Base-by-base conservation (phyloP, 2,329 filamentous ascomycete genomes). In the Aspergillus aculeatus region DNA sequence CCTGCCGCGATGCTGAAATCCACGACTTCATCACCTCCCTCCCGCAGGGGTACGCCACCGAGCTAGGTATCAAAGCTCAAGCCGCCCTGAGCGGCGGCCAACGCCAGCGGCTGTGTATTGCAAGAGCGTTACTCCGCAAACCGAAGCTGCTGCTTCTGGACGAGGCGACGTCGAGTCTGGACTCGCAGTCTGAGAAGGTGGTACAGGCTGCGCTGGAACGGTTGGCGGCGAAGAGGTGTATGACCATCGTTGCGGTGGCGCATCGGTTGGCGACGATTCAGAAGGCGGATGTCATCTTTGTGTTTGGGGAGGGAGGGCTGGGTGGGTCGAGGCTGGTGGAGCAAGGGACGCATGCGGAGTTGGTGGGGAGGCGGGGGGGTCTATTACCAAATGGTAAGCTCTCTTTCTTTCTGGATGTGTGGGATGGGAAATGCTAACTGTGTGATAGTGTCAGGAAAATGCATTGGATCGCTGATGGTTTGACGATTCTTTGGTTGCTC, bases 251-350 rank as follows among this genome's bases (percentile, higher is more conserved):
- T 3, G 89, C 89, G 2, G 89, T 95, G 9, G 91, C 91, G 1
- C 91, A 94, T 72, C 81, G 90, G 16, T 79, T 94, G 54, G 88
- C 88, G 0, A 94, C 89, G 16, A 86, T 93, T 21, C 89, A 90
- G 73, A 89, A 92, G 65, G 89, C 90, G 1, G 88, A 94, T 71
- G 79, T 87, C 21, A 93, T 93, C 41, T 91, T 90, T 66, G 89
- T 94, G 0, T 84, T 95, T 53, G 89, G 89, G 12, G 82, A 87
- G 60, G 86, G 88, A 1, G 65, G 64, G 12, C 48, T 53, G 6
- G 68, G 64, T 1, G 71, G 71, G 5, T 71, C 71, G 1, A 82
- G 73, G 24, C 81, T 89, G 38, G 77, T 85, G 1, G 86, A 89
- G 69, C 75, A 78, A 54, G 86, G 88, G 19, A 81, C 79, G 19